A percentile compares a stretch with the other conserved stretches of the same genome.
These are phyloP conservation scores for Gastrodia elata DNA, from an alignment of 106 monocot species.

Conservation along the genomic window DNA sequence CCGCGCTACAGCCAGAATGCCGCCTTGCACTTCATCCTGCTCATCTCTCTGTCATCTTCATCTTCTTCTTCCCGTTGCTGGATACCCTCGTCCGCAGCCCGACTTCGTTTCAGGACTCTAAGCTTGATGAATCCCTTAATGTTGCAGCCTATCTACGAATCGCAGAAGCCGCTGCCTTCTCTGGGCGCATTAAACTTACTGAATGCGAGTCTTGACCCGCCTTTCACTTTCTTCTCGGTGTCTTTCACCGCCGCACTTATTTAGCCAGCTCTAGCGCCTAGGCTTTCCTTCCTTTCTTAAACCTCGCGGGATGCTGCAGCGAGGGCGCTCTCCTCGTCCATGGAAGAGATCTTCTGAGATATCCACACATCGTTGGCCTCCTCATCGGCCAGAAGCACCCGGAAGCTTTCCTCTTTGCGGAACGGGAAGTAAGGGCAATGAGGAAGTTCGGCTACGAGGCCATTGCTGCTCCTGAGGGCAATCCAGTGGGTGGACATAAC, in stretches of 20 bases:
- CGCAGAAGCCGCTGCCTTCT: constrained; percentile 56
- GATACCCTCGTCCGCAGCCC: constrained; percentile 11
- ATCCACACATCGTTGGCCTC: constrained; percentile 47
- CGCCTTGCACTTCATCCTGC: too few species aligned
- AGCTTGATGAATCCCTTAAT: constrained; percentile 28
- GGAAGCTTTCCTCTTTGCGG: constrained; percentile 48
- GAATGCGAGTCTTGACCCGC: constrained; percentile 45
- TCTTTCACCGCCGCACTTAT: constrained; percentile 25
- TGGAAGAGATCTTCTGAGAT: constrained; percentile 51
- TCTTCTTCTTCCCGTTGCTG: constrained; percentile 23
- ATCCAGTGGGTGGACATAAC: too few species aligned
- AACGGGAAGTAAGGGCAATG: constrained; percentile 55
- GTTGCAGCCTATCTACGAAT: constrained; percentile 62
- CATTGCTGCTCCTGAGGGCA: constrained; percentile 34
- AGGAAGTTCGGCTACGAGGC: constrained; percentile 26
- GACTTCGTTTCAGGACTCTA: constrained; percentile 24
- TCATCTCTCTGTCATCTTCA: constrained; percentile 16
- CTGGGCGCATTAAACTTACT: constrained; percentile 39
- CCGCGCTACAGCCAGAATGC: too few species aligned
- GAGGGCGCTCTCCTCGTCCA: constrained; percentile 31
- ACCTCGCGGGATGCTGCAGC: constrained; percentile 29
- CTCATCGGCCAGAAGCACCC: constrained; percentile 36
- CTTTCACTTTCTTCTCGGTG: constrained; percentile 41
- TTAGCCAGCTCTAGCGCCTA: constrained; percentile 31
- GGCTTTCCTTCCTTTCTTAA: constrained; percentile 24